These are phyloP conservation scores for Tetrapyrgos nigripes DNA, from an alignment of 1,284 basidiomycete species.

Conservation along the genomic window DNA sequence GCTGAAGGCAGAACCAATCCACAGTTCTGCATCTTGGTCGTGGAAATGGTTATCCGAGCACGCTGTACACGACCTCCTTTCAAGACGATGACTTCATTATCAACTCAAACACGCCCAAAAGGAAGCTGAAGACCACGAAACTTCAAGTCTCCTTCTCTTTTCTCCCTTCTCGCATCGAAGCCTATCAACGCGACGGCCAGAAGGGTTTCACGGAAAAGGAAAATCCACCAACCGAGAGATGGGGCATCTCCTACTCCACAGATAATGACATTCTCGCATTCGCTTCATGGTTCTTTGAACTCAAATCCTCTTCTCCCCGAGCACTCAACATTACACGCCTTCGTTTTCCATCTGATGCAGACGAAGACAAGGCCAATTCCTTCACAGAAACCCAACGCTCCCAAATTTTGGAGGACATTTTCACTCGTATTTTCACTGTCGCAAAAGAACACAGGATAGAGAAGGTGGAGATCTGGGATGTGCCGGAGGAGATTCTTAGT, in stretches of 20 bases:
- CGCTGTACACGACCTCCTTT: slow-evolving; percentile 36
- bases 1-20: neutral
- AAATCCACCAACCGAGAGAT: slow-evolving; percentile 29
- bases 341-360: slow-evolving; percentile 30
- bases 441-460: slow-evolving; percentile 47
- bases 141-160: slow-evolving; percentile 42
- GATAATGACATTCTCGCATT: slow-evolving; percentile 37
- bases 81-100: slow-evolving; percentile 40
- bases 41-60: slow-evolving; percentile 43
- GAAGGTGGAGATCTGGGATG: slow-evolving; percentile 63
- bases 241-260: slow-evolving; percentile 42
- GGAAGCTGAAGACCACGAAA: slow-evolving; percentile 29
- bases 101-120: no score
- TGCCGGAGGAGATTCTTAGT: slow-evolving; percentile 27
- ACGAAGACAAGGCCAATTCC: neutral
- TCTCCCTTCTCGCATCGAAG: slow-evolving; percentile 50
- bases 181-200: slow-evolving; percentile 44
- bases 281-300: slow-evolving; percentile 62
- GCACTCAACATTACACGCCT: slow-evolving; percentile 60
- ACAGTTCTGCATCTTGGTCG: neutral
- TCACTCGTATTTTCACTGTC: slow-evolving; percentile 43
- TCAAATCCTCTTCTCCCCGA: slow-evolving; percentile 34
- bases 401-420: slow-evolving; percentile 44
- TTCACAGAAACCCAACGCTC: slow-evolving; percentile 2
- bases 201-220: slow-evolving; percentile 30